These are phyloP conservation scores for Anthostomella pinea DNA, from an alignment of 2,329 filamentous ascomycete genomes.

Conservation along the genomic window DNA sequence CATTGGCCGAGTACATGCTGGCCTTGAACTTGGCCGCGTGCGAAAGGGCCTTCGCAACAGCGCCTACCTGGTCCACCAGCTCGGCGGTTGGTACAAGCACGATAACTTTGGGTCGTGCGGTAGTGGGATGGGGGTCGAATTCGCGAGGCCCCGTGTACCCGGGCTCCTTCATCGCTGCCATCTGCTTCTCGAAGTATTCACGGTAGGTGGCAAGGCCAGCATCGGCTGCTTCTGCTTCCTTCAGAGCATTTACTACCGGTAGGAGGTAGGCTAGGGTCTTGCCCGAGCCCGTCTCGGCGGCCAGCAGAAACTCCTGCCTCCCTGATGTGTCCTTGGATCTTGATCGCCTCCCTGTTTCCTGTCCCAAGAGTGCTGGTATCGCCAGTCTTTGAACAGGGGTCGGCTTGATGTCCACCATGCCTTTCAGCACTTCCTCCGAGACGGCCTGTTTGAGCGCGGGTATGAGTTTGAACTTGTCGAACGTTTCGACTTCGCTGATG, in stretches of 20 bases:
- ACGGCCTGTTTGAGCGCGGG: constrained; percentile 71
- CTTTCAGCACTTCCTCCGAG: constrained; percentile 68
- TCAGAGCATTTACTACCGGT: constrained; percentile 81
- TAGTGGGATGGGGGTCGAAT: constrained; percentile 68
- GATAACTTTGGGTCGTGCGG: constrained; percentile 76
- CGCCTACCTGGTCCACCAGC: constrained; percentile 82
- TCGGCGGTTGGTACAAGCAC: constrained; percentile 91
- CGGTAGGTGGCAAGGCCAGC: constrained; percentile 56
- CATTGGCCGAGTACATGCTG: constrained; percentile 74
- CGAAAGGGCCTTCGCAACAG: constrained; percentile 75
- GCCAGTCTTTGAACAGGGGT: constrained; percentile 88
- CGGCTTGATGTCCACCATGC: constrained; percentile 71
- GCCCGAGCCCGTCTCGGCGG: constrained; percentile 94
- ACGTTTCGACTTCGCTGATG: constrained; percentile 66
- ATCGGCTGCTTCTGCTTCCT: constrained; percentile 67
- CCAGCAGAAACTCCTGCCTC: constrained; percentile 69
- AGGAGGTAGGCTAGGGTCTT: constrained; percentile 94
- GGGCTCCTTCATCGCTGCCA: constrained; percentile 51
- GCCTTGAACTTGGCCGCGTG: constrained; percentile 86
- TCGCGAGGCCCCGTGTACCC: constrained; percentile 61
- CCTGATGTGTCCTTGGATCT: constrained; percentile 30
- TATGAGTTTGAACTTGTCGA: constrained; percentile 76
- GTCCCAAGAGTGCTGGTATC: constrained; percentile 74
- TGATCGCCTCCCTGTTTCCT: constrained; percentile 39
- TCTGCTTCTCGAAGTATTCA: constrained; percentile 52